A percentile compares a stretch with the other conserved stretches of the same genome.
Evolutionary conservation across 768 basidiomycete species (phyloP).

Genomic region (Sarcodon sp.): DNA sequence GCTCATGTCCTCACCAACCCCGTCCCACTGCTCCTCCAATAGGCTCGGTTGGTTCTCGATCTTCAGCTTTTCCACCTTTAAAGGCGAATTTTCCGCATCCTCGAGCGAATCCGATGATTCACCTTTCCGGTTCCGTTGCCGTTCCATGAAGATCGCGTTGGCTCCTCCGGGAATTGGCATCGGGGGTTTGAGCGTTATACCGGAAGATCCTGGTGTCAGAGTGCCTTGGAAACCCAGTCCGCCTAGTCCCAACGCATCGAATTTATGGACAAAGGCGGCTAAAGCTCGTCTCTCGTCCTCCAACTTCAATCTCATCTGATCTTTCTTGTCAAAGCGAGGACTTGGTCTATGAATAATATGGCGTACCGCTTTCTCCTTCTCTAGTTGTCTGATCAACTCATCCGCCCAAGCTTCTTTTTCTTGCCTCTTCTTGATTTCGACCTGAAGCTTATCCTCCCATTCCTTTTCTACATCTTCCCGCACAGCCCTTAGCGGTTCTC

Average conservation of each 20-base stretch:
- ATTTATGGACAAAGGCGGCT: constrained; percentile 70
- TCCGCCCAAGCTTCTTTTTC: constrained; percentile 65
- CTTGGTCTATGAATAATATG: background rate
- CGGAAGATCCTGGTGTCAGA: constrained; percentile 10
- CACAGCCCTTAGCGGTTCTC: constrained; percentile 51
- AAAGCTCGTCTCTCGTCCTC: constrained; percentile 73
- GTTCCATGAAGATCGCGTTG: constrained; percentile 32
- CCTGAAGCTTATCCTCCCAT: constrained; percentile 48
- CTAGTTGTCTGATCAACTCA: constrained; percentile 63
- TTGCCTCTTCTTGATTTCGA: constrained; percentile 43
- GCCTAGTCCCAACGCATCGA: constrained; percentile 57
- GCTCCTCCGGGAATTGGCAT: constrained; percentile 42
- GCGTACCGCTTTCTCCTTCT: constrained; percentile 63
- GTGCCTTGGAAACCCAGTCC: constrained; percentile 17
- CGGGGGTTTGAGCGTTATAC: constrained; percentile 26
- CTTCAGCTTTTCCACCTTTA: constrained; percentile 17
- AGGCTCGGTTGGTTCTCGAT: constrained; percentile 18
- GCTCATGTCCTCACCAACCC: constrained; percentile 16
- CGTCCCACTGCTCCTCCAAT: constrained; percentile 22
- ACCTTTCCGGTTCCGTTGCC: constrained; percentile 21
- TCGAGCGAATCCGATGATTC: constrained; percentile 11
- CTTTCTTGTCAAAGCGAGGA: background rate
- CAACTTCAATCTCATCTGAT: constrained; percentile 42
- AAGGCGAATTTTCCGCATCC: constrained; percentile 13
- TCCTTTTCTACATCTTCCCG: constrained; percentile 67